Conservation (phyloP, 2,329 filamentous ascomycete genomes). For the Aspergillus floridensis region DNA sequence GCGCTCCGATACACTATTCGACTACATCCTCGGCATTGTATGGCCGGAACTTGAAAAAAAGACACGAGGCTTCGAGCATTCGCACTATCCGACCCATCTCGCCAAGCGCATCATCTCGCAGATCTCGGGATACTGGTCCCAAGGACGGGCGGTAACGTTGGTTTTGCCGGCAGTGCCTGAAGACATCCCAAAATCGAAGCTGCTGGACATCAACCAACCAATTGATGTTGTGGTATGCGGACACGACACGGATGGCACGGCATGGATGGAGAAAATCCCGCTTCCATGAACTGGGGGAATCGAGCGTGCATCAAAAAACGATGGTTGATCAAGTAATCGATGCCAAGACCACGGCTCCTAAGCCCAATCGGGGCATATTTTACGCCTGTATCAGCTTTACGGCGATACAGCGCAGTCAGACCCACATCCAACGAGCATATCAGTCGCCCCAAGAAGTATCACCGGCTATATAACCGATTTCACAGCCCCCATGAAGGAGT, state of each 20-base stretch:
- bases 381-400: slow-evolving; percentile 2
- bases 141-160: not conserved
- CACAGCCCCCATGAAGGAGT: not conserved
- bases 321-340: too few relatives aligned
- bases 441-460: too few relatives aligned
- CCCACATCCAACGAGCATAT: not conserved
- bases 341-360: not conserved
- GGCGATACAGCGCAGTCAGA: not conserved
- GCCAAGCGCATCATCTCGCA: slow-evolving; percentile 21
- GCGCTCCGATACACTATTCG: slow-evolving; percentile 4
- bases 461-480: not conserved
- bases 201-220: slow-evolving; percentile 12
- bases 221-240: slow-evolving; percentile 11
- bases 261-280: slow-evolving; percentile 3
- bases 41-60: slow-evolving; percentile 19
- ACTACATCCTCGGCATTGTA: slow-evolving; percentile 15
- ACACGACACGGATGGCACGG: not conserved
- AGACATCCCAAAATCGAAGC: slow-evolving; percentile 10
- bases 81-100: slow-evolving; percentile 23
- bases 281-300: not conserved
- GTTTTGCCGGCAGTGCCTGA: slow-evolving; percentile 11
- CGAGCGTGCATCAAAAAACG: not conserved
- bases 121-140: slow-evolving; percentile 10
- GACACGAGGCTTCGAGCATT: slow-evolving; percentile 22
- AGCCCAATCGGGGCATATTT: not conserved